phyloP scores from a whole-genome alignment of 2,329 filamentous ascomycete species.

The Colletotrichum agaves region DNA sequence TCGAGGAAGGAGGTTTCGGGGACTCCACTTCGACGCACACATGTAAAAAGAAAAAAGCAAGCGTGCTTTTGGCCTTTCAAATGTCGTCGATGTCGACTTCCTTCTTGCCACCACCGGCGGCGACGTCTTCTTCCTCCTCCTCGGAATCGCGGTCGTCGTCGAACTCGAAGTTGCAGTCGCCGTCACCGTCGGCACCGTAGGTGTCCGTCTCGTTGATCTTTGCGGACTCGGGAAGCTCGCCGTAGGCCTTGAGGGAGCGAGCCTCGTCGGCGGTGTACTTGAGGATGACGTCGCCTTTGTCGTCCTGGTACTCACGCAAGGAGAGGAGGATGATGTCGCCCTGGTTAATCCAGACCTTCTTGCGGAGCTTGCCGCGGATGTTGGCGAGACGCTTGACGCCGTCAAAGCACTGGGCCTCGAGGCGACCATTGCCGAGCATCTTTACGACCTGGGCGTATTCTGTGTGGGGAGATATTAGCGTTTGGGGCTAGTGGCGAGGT shows the following conservation, averaged over 20 bases:
- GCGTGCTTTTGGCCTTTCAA: constrained; percentile 57
- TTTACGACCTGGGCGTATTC: constrained; percentile 96
- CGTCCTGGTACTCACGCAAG: constrained; percentile 91
- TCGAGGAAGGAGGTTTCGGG: constrained; percentile 33
- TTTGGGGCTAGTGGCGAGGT: constrained; percentile 9
- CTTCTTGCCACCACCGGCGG: constrained; percentile 72
- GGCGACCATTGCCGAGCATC: constrained; percentile 95
- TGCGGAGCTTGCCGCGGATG: constrained; percentile 91
- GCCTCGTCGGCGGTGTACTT: constrained; percentile 98
- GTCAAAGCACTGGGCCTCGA: constrained; percentile 95
- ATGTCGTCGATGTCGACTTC: constrained; percentile 97
- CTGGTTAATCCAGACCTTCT: constrained; percentile 99
- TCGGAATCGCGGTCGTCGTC: constrained; percentile 84
- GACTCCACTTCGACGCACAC: background rate
- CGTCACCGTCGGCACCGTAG: constrained; percentile 89
- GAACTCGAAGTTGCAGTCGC: constrained; percentile 98
- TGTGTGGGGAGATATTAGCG: constrained; percentile 6
- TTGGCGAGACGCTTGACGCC: constrained; percentile 81
- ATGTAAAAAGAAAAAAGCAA: background rate
- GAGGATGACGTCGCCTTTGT: constrained; percentile 96
- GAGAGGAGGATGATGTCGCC: constrained; percentile 92
- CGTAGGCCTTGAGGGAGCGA: constrained; percentile 93
- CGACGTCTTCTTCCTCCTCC: constrained; percentile 63
- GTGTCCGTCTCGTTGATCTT: constrained; percentile 99
- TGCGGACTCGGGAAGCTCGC: constrained; percentile 94